These are phyloP conservation scores for Plasmodium adleri DNA, from an alignment of 169 alveolate genomes.

Conservation along the genomic window DNA sequence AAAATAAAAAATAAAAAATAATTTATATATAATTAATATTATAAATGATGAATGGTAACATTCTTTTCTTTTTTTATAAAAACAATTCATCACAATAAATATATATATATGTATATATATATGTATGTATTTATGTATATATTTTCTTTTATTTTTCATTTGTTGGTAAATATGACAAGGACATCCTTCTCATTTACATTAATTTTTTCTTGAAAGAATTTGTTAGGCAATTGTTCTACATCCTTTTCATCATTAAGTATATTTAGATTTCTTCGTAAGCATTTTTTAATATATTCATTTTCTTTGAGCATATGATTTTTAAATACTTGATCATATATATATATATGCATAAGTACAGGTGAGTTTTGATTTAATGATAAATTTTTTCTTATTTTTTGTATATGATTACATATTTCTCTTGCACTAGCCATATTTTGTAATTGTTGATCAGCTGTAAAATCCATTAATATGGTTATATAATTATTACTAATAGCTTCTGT, in stretches of 20 bases:
- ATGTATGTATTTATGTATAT: neutral
- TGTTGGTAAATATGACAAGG: slow-evolving; percentile 25
- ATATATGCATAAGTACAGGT: slow-evolving; percentile 36
- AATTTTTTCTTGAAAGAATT: slow-evolving; percentile 36
- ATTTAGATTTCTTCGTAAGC: slow-evolving; percentile 25
- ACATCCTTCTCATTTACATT: slow-evolving; percentile 11
- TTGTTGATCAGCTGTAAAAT: slow-evolving; percentile 84
- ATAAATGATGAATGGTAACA: too few relatives aligned
- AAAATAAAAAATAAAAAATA: too few relatives aligned
- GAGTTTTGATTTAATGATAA: slow-evolving; percentile 48
- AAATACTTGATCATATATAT: slow-evolving; percentile 10
- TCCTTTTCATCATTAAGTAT: slow-evolving; percentile 6
- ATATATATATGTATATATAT: neutral
- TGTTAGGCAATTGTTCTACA: neutral
- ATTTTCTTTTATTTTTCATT: neutral
- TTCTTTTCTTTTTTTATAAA: too few relatives aligned
- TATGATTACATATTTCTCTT: slow-evolving; percentile 86
- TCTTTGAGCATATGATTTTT: slow-evolving; percentile 34
- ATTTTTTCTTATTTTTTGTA: slow-evolving; percentile 87
- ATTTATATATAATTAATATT: too few relatives aligned
- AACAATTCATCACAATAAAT: too few relatives aligned
- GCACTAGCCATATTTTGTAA: slow-evolving; percentile 82
- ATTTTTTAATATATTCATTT: slow-evolving; percentile 28
- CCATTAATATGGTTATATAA: slow-evolving; percentile 82
- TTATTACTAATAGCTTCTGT: slow-evolving; percentile 82